phyloP scores from a whole-genome alignment of 2,329 filamentous ascomycete genomes.

The Bipolaris victoriae region DNA sequence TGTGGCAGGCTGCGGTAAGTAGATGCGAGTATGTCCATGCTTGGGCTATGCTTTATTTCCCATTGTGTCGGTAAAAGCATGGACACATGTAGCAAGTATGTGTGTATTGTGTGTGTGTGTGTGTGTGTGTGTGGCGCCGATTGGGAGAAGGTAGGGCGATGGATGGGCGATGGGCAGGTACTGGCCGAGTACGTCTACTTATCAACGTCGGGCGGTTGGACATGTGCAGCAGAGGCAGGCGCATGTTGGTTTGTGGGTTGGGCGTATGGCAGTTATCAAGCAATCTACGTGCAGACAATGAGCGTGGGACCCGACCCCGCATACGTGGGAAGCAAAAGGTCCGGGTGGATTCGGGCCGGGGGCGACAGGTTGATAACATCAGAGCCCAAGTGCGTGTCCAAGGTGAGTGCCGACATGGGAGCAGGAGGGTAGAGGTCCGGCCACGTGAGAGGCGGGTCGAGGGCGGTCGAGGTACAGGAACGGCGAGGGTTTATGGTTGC shows the following conservation, averaged over 20 bases:
- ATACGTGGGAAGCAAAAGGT: slow-evolving; percentile 1
- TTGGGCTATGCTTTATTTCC: not conserved
- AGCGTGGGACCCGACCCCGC: slow-evolving; percentile 1
- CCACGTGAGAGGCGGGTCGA: slow-evolving; percentile 39
- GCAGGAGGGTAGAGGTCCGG: slow-evolving; percentile 55
- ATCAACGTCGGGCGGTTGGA: too few relatives aligned
- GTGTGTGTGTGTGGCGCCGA: too few relatives aligned
- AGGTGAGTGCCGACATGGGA: slow-evolving; percentile 4
- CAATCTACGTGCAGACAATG: not conserved
- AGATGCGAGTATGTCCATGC: not conserved
- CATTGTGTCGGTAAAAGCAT: too few relatives aligned
- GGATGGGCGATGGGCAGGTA: not conserved
- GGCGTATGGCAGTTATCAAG: not conserved
- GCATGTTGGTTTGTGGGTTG: not conserved
- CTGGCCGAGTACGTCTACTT: too few relatives aligned
- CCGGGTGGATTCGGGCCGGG: slow-evolving; percentile 9
- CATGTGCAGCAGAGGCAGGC: not conserved
- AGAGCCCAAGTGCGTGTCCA: slow-evolving; percentile 7
- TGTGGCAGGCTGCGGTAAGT: not conserved
- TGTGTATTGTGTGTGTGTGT: too few relatives aligned
- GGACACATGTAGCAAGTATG: too few relatives aligned
- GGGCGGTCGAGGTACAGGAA: not conserved
- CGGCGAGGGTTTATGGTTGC: not conserved
- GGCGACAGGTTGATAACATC: slow-evolving; percentile 9
- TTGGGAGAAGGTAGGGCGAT: not conserved